Percentiles rank a stretch among this genome's conserved stretches.
phyloP scores from a whole-genome alignment of 2,329 filamentous ascomycete genomes.

The Cercospora sp. region DNA sequence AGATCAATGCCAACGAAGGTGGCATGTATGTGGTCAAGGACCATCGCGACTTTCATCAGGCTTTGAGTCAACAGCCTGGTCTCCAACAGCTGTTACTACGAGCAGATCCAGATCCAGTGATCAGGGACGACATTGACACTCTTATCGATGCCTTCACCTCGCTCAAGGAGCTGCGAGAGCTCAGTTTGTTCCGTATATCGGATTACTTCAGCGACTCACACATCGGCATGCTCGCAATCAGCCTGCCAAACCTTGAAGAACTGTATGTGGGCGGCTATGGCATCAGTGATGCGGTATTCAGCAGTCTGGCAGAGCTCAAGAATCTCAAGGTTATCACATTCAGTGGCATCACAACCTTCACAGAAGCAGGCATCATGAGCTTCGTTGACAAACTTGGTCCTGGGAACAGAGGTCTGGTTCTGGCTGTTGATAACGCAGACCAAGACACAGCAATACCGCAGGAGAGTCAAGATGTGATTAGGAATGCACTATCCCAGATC shows the following conservation, averaged over 20 bases:
- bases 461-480: slow-evolving; percentile 42
- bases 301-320: slow-evolving; percentile 47
- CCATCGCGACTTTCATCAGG: slow-evolving; percentile 54
- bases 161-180: slow-evolving; percentile 53
- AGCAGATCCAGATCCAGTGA: slow-evolving; percentile 50
- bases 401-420: slow-evolving; percentile 45
- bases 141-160: slow-evolving; percentile 54
- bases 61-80: slow-evolving; percentile 52
- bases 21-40: slow-evolving; percentile 49
- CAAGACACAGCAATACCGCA: slow-evolving; percentile 43
- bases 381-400: slow-evolving; percentile 46
- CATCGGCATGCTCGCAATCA: slow-evolving; percentile 49
- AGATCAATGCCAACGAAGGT: slow-evolving; percentile 46
- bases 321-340: slow-evolving; percentile 56
- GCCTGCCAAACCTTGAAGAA: slow-evolving; percentile 54
- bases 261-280: slow-evolving; percentile 59
- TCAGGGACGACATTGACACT: slow-evolving; percentile 50
- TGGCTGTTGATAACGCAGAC: slow-evolving; percentile 50
- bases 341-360: slow-evolving; percentile 58
- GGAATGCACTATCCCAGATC: slow-evolving; percentile 44
- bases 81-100: slow-evolving; percentile 50
- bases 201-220: slow-evolving; percentile 55
- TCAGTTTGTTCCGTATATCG: slow-evolving; percentile 55
- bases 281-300: slow-evolving; percentile 52
- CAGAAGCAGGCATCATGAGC: slow-evolving; percentile 50